Evolutionary conservation across 768 basidiomycete species (phyloP).

Genomic region (Chalciporus pseudorubinellus): DNA sequence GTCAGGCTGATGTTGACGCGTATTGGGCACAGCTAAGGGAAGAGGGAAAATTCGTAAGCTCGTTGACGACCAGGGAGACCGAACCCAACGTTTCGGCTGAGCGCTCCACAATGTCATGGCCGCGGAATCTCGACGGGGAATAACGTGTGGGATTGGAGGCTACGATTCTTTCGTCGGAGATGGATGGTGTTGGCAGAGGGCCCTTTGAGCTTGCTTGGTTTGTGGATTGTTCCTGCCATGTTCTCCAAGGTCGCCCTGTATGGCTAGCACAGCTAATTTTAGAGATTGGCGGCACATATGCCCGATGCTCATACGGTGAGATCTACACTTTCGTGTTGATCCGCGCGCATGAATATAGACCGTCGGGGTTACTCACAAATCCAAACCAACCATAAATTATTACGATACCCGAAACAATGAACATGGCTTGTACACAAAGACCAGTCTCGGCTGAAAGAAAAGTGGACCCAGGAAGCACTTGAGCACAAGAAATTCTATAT

Average conservation of each 20-base stretch:
- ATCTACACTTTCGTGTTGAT: constrained; percentile 32
- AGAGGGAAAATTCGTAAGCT: background rate
- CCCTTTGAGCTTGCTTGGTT: constrained; percentile 21
- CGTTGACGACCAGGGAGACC: constrained; percentile 1
- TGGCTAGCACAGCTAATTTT: constrained; percentile 22
- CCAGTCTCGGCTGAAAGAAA: constrained; percentile 15
- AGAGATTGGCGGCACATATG: constrained; percentile 14
- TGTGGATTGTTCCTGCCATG: constrained; percentile 11
- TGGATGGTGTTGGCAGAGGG: constrained; percentile 6
- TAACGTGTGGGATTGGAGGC: constrained; percentile 15
- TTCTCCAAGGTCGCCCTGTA: constrained; percentile 24
- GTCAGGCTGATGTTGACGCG: constrained; percentile 32
- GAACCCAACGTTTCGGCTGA: constrained; percentile 41
- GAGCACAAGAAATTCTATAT: constrained; percentile 35
- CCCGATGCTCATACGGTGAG: constrained; percentile 13
- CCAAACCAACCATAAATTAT: constrained; percentile 19
- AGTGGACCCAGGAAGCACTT: constrained; percentile 19
- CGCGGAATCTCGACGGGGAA: constrained; percentile 23
- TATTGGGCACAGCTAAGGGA: constrained; percentile 38
- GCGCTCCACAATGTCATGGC: constrained; percentile 41
- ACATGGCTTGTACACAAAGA: constrained; percentile 16
- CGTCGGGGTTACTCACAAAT: constrained; percentile 11
- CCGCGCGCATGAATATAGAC: constrained; percentile 17
- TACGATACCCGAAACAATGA: constrained; percentile 18
- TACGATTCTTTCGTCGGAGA: constrained; percentile 16